A percentile compares a stretch with the other conserved stretches of the same genome.
Evolutionary conservation across 176 grass and related monocot genomes (phyloP).

Genomic region (Avena atlantica): DNA sequence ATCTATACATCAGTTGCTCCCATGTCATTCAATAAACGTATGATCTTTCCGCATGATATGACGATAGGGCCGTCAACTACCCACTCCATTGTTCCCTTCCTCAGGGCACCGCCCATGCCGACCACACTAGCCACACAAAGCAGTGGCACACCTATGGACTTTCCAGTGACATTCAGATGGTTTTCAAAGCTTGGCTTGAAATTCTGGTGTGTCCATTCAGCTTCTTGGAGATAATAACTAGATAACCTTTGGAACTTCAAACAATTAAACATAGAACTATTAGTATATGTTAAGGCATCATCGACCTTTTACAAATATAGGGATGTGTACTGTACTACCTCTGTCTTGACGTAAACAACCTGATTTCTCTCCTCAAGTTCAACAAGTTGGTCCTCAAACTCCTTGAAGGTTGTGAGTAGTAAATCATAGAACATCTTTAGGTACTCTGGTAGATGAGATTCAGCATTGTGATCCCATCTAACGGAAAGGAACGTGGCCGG

Average conservation of each 20-base stretch:
- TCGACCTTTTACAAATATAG: not conserved
- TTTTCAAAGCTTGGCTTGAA: not conserved
- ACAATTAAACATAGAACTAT: not conserved
- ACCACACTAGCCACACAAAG: not conserved
- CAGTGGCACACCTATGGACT: not conserved
- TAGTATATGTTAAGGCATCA: not conserved
- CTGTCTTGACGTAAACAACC: not conserved
- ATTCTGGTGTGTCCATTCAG: not conserved
- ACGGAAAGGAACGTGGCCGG: too few species aligned
- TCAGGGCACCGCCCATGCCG: not conserved
- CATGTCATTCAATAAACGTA: not conserved
- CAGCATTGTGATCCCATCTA: not conserved
- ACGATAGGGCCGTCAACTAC: not conserved
- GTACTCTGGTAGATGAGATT: not conserved
- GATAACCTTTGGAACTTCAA: not conserved
- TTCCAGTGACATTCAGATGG: not conserved
- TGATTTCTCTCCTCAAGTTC: not conserved
- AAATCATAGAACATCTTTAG: not conserved
- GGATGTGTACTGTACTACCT: not conserved
- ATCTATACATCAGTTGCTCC: not conserved
- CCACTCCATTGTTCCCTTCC: not conserved
- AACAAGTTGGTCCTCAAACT: not conserved
- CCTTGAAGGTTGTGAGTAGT: not conserved
- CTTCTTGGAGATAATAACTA: not conserved
- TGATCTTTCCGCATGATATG: not conserved